Percentiles rank a stretch among this genome's conserved stretches.
Evolutionary conservation across 768 basidiomycete species (phyloP).

Genomic region (Mycena floridula): DNA sequence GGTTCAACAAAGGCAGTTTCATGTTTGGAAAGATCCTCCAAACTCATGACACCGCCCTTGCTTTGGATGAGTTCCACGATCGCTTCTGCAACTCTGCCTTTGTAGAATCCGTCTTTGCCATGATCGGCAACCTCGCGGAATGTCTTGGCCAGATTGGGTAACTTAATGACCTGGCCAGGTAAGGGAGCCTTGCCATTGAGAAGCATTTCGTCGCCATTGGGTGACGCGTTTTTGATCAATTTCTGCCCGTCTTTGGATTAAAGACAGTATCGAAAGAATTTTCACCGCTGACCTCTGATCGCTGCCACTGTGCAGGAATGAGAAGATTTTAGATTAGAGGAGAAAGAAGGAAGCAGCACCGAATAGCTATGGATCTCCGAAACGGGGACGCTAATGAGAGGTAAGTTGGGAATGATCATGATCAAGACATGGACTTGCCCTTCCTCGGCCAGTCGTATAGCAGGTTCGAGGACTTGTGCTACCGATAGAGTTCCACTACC

Average conservation of each 20-base stretch:
- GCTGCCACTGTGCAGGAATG: constrained; percentile 38
- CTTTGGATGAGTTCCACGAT: constrained; percentile 82
- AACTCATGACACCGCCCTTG: constrained; percentile 88
- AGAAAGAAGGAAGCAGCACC: constrained; percentile 14
- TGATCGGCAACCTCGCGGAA: constrained; percentile 75
- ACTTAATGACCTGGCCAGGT: constrained; percentile 77
- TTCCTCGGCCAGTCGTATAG: constrained; percentile 86
- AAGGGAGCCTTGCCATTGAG: constrained; percentile 77
- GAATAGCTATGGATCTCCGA: constrained; percentile 70
- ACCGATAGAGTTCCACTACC: constrained; percentile 65
- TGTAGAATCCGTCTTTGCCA: constrained; percentile 93
- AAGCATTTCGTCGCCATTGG: constrained; percentile 82
- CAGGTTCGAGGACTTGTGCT: constrained; percentile 78
- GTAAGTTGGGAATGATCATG: neutral
- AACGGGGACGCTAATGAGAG: constrained; percentile 62
- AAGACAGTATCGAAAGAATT: neutral
- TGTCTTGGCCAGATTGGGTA: constrained; percentile 78
- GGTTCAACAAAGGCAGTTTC: constrained; percentile 78
- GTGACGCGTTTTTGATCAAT: constrained; percentile 77
- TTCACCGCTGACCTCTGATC: constrained; percentile 40
- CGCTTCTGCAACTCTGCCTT: constrained; percentile 82
- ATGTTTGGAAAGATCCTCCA: constrained; percentile 89
- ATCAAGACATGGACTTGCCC: constrained; percentile 64
- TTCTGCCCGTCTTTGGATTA: no score
- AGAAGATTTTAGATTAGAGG: constrained; percentile 2